Base-by-base conservation (phyloP, 2,329 filamentous ascomycete species). In the Daldinia sp. region DNA sequence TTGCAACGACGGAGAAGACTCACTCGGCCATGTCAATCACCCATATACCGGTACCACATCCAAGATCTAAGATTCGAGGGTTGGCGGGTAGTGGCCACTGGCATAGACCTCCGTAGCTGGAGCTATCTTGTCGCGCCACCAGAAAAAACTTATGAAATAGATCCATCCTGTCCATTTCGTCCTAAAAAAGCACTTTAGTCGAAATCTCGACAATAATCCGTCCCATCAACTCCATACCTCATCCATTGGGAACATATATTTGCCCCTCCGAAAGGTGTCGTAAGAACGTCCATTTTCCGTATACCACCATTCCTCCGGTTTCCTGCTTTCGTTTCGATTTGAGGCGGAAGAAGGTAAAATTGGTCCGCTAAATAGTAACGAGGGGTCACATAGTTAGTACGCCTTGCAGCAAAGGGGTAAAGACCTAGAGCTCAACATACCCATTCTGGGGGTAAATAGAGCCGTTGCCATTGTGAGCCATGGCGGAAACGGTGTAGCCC, bases 21-120 rank as follows among this genome's bases (percentile, higher is more conserved):
- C 81, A 92, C 85, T 91, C 88, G 66, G 91, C 90, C 78, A 97
- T 90, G 69, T 94, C 90, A 70, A 96, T 91, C 37, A 90, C 87
- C 94, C 94, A 98, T 64, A 96, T 94, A 35, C 93, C 93, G 0
- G 93, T 96, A 17, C 94, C 94, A 66, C 90, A 94, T 39, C 93
- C 94, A 55, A 97, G 74, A 71, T 90, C 88, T 39, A 90, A 74
- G 48, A 90, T 82, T 51, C 79, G 77, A 1, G 78, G 77, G 1
- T 73, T 68, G 17, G 52, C 68, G 32, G 76, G 74, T 9, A 77
- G 57, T n/a, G 37, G 71, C 64, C 85, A 81, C 9, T 68, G 64
- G 57, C 69, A 70, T 19, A 75, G 27, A 72, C 73, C 67, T 58
- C 53, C 58, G 25, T 70, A 60, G 37, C 58, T 23, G 30, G 66